Conservation (phyloP, 2,329 filamentous ascomycete genomes). For the Anisogramma anomala region DNA sequence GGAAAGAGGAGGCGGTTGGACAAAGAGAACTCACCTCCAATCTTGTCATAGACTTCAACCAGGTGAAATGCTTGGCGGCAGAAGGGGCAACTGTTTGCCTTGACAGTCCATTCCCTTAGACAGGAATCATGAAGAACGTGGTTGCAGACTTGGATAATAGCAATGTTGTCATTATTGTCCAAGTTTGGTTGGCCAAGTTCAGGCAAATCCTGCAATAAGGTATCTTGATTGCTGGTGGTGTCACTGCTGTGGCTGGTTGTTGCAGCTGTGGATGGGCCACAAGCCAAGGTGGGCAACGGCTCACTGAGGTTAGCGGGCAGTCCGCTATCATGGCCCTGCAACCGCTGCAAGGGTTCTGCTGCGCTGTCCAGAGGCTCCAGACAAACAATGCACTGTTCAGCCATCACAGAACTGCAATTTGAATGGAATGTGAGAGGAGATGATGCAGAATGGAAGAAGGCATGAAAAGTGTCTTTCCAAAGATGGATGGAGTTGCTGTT, state of each 20-base stretch:
- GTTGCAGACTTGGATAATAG: constrained; percentile 62
- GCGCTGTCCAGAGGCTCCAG: constrained; percentile 42
- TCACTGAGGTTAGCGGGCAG: constrained; percentile 6
- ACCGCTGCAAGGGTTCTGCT: constrained; percentile 19
- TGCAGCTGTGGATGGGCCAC: constrained; percentile 15
- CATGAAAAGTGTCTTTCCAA: constrained; percentile 30
- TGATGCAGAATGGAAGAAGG: constrained; percentile 30
- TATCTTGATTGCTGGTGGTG: constrained; percentile 19
- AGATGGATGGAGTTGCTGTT: too few species aligned
- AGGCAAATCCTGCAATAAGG: constrained; percentile 17
- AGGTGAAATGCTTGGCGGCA: constrained; percentile 85
- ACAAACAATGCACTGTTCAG: constrained; percentile 61
- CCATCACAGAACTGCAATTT: constrained; percentile 31
- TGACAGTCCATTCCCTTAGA: constrained; percentile 86
- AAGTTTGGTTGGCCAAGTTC: constrained; percentile 14
- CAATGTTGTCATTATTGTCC: constrained; percentile 34
- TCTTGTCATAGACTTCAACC: constrained; percentile 69
- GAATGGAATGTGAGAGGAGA: constrained; percentile 24
- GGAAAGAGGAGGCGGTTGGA: background rate
- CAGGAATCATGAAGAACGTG: constrained; percentile 91
- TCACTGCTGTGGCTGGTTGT: constrained; percentile 16
- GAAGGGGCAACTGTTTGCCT: constrained; percentile 96
- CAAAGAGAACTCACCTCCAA: constrained; percentile 55
- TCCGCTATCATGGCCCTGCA: constrained; percentile 15
- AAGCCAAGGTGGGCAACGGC: constrained; percentile 11